Percentiles rank a stretch among this genome's conserved stretches.
phyloP scores from a whole-genome alignment of 2,329 filamentous ascomycete species.

The Lasiodiplodia sp. region DNA sequence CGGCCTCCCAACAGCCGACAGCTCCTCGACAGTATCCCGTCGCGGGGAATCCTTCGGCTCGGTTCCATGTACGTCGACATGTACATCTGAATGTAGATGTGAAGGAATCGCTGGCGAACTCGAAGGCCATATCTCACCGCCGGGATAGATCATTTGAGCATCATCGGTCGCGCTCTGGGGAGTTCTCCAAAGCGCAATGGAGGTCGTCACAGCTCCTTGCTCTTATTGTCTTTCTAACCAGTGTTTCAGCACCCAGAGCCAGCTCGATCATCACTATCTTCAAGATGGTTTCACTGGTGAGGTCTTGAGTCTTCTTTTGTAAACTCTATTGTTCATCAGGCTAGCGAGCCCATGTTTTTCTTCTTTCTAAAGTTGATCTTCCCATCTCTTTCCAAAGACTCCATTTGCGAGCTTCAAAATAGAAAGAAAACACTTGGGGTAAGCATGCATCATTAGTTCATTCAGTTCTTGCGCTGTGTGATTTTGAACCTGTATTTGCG shows the following conservation, averaged over 20 bases:
- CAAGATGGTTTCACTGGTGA: not conserved
- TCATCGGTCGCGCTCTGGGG: not conserved
- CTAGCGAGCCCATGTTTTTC: not conserved
- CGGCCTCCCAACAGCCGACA: not conserved
- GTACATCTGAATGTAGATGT: not conserved
- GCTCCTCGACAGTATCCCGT: not conserved
- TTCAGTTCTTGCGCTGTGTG: slow-evolving; percentile 10
- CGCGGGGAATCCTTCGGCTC: not conserved
- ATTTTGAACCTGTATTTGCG: slow-evolving; percentile 5
- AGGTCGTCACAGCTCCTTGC: not conserved
- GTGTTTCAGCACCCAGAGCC: not conserved
- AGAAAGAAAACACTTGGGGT: not conserved
- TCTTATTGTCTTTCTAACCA: not conserved
- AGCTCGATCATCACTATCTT: not conserved
- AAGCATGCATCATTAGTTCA: not conserved
- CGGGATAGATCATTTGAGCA: not conserved
- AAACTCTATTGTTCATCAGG: not conserved
- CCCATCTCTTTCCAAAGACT: not conserved
- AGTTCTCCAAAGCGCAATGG: not conserved
- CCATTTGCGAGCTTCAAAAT: not conserved
- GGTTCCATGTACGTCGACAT: not conserved
- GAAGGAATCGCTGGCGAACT: not conserved
- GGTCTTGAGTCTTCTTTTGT: not conserved
- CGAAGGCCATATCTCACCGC: not conserved
- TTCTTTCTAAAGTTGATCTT: not conserved